These are phyloP conservation scores for Lanmaoa pseudosensibilis DNA, from an alignment of 768 basidiomycete species.

Conservation along the genomic window DNA sequence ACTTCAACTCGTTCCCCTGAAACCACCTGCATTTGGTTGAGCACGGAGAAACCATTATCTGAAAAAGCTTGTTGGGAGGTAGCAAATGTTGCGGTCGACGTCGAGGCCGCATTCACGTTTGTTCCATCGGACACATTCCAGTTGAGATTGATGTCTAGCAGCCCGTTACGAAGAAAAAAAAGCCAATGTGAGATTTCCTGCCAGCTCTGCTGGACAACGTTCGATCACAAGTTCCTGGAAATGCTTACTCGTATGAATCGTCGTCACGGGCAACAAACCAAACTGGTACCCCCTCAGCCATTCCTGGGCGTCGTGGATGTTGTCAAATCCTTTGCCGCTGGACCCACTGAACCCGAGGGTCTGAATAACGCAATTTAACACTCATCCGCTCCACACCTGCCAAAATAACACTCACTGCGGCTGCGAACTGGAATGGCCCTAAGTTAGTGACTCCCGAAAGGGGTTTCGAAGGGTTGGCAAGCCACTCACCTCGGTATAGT, in stretches of 20 bases:
- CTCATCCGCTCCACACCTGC: neutral
- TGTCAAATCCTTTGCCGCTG: slow-evolving; percentile 36
- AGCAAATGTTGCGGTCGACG: neutral
- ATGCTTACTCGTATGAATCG: slow-evolving; percentile 22
- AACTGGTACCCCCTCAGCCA: slow-evolving; percentile 24
- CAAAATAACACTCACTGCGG: slow-evolving; percentile 20
- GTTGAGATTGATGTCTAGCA: slow-evolving; percentile 22
- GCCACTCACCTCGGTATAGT: slow-evolving; percentile 27
- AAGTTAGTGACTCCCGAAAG: neutral
- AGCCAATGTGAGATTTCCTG: neutral
- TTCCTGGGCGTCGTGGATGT: slow-evolving; percentile 24
- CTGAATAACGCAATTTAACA: slow-evolving; percentile 12
- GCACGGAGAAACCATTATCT: neutral
- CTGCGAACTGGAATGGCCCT: slow-evolving; percentile 19
- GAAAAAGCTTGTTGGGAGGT: neutral
- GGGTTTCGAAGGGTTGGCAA: neutral
- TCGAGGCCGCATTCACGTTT: slow-evolving; percentile 5
- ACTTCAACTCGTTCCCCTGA: neutral
- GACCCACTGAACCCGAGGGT: slow-evolving; percentile 32
- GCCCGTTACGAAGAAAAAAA: neutral
- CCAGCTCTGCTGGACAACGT: neutral
- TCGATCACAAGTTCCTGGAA: neutral
- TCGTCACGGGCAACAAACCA: slow-evolving; percentile 6
- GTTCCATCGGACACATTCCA: slow-evolving; percentile 13
- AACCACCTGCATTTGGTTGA: neutral